A percentile compares a stretch with the other conserved stretches of the same genome.
Conservation (phyloP, 2,329 filamentous ascomycete species). For the Apiospora saccharicola region DNA sequence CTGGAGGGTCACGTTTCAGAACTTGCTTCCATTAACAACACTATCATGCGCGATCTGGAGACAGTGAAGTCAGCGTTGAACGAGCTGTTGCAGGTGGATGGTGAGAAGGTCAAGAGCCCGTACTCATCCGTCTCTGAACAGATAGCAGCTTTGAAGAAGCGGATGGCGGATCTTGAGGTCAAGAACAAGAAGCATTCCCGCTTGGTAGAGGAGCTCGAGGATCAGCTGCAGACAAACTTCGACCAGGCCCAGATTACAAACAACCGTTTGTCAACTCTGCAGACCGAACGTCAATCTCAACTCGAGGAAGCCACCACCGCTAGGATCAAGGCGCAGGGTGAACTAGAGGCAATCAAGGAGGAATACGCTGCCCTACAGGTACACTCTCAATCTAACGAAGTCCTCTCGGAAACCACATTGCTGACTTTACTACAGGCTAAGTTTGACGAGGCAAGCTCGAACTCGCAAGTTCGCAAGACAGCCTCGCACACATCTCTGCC, state of each 20-base stretch:
- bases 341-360: conserved; percentile 71
- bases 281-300: conserved; percentile 76
- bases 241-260: conserved; percentile 87
- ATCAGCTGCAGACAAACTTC: conserved; percentile 93
- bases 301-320: conserved; percentile 80
- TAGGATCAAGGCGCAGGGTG: conserved; percentile 68
- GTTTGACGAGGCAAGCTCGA: conserved; percentile 43
- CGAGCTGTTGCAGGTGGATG: conserved; percentile 61
- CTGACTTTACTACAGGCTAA: conserved; percentile 36
- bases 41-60: conserved; percentile 68
- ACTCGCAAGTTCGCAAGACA: conserved; percentile 82
- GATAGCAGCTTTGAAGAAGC: conserved; percentile 69
- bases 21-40: conserved; percentile 65
- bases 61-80: conserved; percentile 62
- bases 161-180: conserved; percentile 66
- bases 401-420: neutral
- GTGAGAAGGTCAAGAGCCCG: conserved; percentile 51
- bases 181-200: conserved; percentile 90
- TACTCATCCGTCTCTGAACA: conserved; percentile 61
- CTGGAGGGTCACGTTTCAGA: conserved; percentile 64
- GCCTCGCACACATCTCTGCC: conserved; percentile 83
- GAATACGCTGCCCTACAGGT: conserved; percentile 83
- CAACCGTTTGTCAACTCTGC: conserved; percentile 85
- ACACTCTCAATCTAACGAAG: conserved; percentile 42
- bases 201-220: conserved; percentile 93